Conservation (phyloP, 495 filamentous ascomycete species). For the Pyrenula aspistea region DNA sequence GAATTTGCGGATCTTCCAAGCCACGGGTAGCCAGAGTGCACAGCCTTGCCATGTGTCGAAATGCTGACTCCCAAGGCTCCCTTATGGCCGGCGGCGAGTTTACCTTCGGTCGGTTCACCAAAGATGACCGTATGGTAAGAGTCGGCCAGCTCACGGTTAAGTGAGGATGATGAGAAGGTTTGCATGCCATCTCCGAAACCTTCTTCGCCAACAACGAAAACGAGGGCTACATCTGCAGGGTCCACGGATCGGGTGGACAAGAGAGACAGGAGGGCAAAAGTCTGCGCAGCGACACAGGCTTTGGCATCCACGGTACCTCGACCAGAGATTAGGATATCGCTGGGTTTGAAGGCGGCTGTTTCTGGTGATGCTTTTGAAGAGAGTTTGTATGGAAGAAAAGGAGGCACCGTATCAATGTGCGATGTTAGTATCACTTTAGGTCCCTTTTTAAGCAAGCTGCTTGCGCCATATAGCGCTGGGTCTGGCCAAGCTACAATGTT, state of each 20-base stretch:
- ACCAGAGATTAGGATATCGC: slow-evolving; percentile 47
- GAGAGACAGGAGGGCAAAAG: slow-evolving; percentile 44
- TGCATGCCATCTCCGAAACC: slow-evolving; percentile 75
- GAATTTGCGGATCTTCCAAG: slow-evolving; percentile 70
- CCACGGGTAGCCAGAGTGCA: slow-evolving; percentile 84
- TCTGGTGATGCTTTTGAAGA: not conserved
- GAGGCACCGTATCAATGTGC: slow-evolving; percentile 62
- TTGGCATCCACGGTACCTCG: slow-evolving; percentile 88
- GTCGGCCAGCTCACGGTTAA: slow-evolving; percentile 19
- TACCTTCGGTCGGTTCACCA: slow-evolving; percentile 78
- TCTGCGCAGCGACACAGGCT: slow-evolving; percentile 69
- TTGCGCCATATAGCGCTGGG: slow-evolving; percentile 3
- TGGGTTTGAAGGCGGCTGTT: slow-evolving; percentile 16
- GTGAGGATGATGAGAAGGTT: slow-evolving; percentile 35
- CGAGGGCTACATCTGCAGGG: slow-evolving; percentile 40
- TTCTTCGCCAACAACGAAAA: slow-evolving; percentile 90
- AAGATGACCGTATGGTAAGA: slow-evolving; percentile 65
- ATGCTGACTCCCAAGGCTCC: slow-evolving; percentile 57
- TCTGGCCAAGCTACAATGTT: slow-evolving; percentile 17
- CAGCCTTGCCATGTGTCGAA: slow-evolving; percentile 59
- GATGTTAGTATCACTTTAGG: slow-evolving; percentile 53
- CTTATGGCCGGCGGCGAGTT: slow-evolving; percentile 84
- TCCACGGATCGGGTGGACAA: slow-evolving; percentile 3
- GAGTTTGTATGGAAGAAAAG: slow-evolving; percentile 43
- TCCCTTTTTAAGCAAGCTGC: not conserved